phyloP scores from a whole-genome alignment of 192 early-diverging fungal genomes.

The Entrophospora sp. region DNA sequence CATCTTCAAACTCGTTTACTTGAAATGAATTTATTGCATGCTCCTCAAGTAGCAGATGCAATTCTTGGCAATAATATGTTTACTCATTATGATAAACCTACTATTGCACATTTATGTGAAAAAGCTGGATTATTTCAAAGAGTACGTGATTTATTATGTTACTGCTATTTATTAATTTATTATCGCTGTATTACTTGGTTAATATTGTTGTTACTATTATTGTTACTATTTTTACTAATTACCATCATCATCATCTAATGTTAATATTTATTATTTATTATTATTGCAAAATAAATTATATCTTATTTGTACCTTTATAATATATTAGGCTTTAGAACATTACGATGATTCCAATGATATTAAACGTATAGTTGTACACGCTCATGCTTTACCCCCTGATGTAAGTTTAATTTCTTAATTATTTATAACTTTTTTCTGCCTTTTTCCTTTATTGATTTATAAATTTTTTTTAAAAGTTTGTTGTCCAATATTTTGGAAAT shows the following conservation, averaged over 20 bases:
- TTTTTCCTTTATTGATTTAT: too few species aligned
- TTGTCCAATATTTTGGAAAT: conserved; percentile 89
- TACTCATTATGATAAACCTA: conserved; percentile 87
- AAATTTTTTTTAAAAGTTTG: conserved; percentile 45
- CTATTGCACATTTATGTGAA: conserved; percentile 89
- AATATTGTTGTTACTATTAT: too few species aligned
- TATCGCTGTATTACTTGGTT: too few species aligned
- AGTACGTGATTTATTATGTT: too few species aligned
- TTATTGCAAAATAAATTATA: not conserved
- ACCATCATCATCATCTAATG: not conserved
- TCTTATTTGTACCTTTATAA: not conserved
- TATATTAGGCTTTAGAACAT: conserved; percentile 75
- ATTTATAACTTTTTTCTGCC: too few species aligned
- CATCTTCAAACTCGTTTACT: conserved; percentile 89
- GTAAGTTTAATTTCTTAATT: not conserved
- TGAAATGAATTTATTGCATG: conserved; percentile 96
- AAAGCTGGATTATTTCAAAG: conserved; percentile 96
- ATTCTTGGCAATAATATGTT: conserved; percentile 96
- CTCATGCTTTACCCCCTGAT: conserved; percentile 73
- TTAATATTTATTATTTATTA: not conserved
- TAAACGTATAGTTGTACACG: conserved; percentile 89
- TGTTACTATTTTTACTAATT: too few species aligned
- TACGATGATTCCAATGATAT: conserved; percentile 96
- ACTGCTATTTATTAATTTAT: too few species aligned
- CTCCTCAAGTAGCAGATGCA: conserved; percentile 97